Percentiles rank a stretch among this genome's conserved stretches.
These are phyloP conservation scores for Podila horticola DNA, from an alignment of 192 early-diverging fungal species.

Conservation along the genomic window DNA sequence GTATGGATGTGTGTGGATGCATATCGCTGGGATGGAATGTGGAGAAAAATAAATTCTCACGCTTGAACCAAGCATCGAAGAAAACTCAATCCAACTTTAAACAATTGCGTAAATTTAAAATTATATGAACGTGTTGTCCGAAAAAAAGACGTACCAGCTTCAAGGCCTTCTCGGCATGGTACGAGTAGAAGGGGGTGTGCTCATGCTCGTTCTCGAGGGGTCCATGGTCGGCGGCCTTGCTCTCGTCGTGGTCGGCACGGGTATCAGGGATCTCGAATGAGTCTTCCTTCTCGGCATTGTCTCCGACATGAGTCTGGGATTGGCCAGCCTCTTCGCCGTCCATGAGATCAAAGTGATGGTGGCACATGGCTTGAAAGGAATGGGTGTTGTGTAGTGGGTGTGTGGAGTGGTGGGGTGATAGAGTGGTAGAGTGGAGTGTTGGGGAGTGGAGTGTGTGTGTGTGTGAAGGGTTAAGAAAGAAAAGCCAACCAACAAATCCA, in stretches of 20 bases:
- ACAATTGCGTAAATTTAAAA: not conserved
- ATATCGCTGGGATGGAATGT: not conserved
- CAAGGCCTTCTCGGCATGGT: conserved; percentile 45
- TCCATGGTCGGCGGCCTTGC: conserved; percentile 23
- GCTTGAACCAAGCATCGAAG: too few relatives aligned
- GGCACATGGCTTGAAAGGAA: conserved; percentile 27
- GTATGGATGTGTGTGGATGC: not conserved
- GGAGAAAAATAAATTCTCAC: not conserved
- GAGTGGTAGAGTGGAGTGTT: conserved; percentile 12
- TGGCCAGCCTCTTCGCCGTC: conserved; percentile 23
- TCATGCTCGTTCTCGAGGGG: conserved; percentile 23
- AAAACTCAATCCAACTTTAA: not conserved
- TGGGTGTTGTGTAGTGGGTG: not conserved
- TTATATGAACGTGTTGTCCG: not conserved
- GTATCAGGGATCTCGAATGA: conserved; percentile 44
- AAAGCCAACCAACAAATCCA: conserved; percentile 10
- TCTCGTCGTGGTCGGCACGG: conserved; percentile 34
- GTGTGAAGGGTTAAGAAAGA: conserved; percentile 13
- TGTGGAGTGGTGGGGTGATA: not conserved
- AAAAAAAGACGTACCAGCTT: conserved; percentile 31
- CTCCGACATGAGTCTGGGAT: not conserved
- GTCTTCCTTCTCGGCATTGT: conserved; percentile 36
- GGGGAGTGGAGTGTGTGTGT: not conserved
- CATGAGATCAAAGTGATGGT: conserved; percentile 37
- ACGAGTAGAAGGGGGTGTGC: conserved; percentile 49